phyloP scores from a whole-genome alignment of 345 rosid species.

The Sisymbrium altissimum region DNA sequence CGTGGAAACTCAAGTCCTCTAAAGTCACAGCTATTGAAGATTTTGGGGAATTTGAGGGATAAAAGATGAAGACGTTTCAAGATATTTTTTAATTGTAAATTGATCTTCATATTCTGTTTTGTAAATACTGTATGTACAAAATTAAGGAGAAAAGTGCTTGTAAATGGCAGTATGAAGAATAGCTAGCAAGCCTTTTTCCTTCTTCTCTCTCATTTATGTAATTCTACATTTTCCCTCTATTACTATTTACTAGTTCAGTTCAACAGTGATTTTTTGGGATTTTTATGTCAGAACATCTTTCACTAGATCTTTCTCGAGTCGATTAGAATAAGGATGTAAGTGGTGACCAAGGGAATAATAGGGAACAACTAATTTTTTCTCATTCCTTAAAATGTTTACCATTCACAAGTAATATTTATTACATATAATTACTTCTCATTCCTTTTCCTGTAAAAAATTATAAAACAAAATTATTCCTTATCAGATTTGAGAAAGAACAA shows the following conservation, averaged over 20 bases:
- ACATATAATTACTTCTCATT: no score
- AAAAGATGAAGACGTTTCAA: slow-evolving; percentile 33
- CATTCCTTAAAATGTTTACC: no score
- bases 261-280: neutral
- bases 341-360: no score
- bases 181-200: slow-evolving; percentile 37
- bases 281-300: neutral
- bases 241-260: neutral
- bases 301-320: neutral
- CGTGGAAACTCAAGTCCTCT: slow-evolving; percentile 46
- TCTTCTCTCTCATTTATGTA: neutral
- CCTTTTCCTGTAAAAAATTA: no score
- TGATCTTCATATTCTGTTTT: slow-evolving; percentile 26
- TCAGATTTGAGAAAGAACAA: no score
- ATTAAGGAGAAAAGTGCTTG: slow-evolving; percentile 35
- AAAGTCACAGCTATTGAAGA: slow-evolving; percentile 63
- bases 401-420: no score
- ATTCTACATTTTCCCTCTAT: neutral
- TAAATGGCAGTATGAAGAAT: slow-evolving; percentile 6
- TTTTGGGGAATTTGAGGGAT: slow-evolving; percentile 34
- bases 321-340: no score
- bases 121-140: slow-evolving; percentile 14
- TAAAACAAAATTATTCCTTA: no score
- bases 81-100: slow-evolving; percentile 26
- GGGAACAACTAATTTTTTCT: no score